phyloP scores from a whole-genome alignment of 2,329 filamentous ascomycete genomes.

The Balansia obtecta region DNA sequence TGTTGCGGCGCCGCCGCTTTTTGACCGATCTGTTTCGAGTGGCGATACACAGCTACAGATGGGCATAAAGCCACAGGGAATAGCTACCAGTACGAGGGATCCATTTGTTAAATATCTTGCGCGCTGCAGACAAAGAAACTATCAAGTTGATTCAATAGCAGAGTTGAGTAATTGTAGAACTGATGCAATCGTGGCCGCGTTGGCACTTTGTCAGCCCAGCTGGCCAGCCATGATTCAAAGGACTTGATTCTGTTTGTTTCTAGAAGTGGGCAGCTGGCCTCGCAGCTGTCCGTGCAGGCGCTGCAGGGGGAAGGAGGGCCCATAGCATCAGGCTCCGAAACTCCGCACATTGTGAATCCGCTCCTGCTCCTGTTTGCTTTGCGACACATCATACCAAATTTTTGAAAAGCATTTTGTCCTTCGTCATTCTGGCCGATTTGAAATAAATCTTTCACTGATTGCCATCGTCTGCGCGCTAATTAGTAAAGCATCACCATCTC shows the following conservation, averaged over 20 bases:
- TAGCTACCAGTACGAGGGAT: constrained; percentile 1
- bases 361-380: constrained; percentile 2
- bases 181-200: background rate
- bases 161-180: background rate
- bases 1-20: background rate
- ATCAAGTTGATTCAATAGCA: background rate
- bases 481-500: background rate
- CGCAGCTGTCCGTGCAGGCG: background rate
- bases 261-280: constrained; percentile 12
- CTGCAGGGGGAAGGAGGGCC: background rate
- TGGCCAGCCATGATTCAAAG: background rate
- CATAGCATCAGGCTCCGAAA: constrained; percentile 7
- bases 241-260: constrained; percentile 16
- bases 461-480: background rate
- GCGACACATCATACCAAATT: background rate
- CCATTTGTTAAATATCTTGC: background rate
- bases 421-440: background rate
- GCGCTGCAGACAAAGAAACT: background rate
- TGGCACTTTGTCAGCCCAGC: background rate
- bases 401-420: background rate
- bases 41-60: background rate
- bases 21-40: background rate
- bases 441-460: background rate
- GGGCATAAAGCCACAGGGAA: constrained; percentile 13
- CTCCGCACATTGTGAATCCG: constrained; percentile 1